Conservation (phyloP, 2,329 filamentous ascomycete species). For the Fonsecaea pugnacius region DNA sequence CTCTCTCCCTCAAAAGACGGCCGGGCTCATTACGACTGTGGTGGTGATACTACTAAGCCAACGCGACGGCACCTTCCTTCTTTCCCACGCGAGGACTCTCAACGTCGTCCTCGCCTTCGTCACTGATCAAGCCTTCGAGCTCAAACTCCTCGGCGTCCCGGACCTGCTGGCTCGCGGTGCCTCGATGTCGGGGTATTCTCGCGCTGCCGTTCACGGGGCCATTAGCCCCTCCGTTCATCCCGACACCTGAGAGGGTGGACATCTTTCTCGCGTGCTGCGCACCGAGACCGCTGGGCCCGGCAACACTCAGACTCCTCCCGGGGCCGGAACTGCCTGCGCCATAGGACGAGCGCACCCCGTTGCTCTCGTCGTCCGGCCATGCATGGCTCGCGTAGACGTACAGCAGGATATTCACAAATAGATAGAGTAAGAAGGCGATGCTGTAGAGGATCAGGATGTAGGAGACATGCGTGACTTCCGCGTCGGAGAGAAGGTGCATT, state of each 20-base stretch:
- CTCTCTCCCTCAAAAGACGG: not conserved
- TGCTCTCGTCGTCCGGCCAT: conserved; percentile 48
- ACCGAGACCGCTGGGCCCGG: conserved; percentile 13
- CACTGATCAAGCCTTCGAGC: conserved; percentile 84
- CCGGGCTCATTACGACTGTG: not conserved
- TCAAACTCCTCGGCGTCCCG: conserved; percentile 91
- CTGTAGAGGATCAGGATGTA: conserved; percentile 93
- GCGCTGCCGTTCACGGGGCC: conserved; percentile 24
- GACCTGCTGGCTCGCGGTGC: conserved; percentile 55
- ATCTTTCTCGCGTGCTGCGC: conserved; percentile 19
- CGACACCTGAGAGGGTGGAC: conserved; percentile 20
- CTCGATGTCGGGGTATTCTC: conserved; percentile 31
- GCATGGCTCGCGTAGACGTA: conserved; percentile 75
- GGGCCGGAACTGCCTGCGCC: not conserved
- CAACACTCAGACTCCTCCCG: conserved; percentile 22
- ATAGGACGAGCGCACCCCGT: conserved; percentile 25
- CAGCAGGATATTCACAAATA: conserved; percentile 86
- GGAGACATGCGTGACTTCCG: conserved; percentile 82
- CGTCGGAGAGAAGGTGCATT: conserved; percentile 75
- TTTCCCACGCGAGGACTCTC: conserved; percentile 25
- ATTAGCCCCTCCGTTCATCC: conserved; percentile 31
- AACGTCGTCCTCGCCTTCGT: conserved; percentile 51
- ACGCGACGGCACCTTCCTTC: conserved; percentile 23
- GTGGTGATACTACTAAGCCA: conserved; percentile 3
- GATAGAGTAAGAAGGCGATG: conserved; percentile 84